Conservation (phyloP, 2,329 filamentous ascomycete genomes). For the Botrytis byssoidea region DNA sequence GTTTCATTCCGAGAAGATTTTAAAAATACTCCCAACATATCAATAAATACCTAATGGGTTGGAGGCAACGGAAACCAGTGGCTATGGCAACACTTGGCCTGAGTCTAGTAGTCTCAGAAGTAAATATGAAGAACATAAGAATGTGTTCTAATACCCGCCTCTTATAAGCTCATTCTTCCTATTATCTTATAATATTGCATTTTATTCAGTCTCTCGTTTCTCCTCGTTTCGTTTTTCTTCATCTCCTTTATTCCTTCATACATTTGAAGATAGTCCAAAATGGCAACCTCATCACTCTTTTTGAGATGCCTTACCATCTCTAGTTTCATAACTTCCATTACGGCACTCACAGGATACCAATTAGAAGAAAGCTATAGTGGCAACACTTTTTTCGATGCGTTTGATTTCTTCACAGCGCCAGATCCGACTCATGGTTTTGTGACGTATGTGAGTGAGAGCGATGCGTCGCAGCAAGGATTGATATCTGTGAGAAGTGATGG, state of each 20-base stretch:
- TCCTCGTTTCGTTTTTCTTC: neutral
- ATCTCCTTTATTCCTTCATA: neutral
- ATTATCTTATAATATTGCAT: slow-evolving; percentile 1
- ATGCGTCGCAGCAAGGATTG: slow-evolving; percentile 14
- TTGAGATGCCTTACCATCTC: slow-evolving; percentile 17
- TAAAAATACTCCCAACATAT: neutral
- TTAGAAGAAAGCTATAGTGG: neutral
- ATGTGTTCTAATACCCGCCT: neutral
- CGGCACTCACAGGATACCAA: neutral
- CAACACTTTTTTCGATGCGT: neutral
- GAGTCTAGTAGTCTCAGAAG: neutral
- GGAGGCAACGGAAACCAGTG: neutral
- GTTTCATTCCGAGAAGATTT: neutral
- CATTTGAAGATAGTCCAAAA: neutral
- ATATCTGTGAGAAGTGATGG: slow-evolving; percentile 40
- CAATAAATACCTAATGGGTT: neutral
- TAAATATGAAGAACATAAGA: slow-evolving; percentile 9
- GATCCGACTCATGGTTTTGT: slow-evolving; percentile 31
- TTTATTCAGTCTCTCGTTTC: slow-evolving; percentile 3
- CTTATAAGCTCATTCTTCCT: neutral
- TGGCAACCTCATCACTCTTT: slow-evolving; percentile 17
- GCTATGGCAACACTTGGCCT: neutral
- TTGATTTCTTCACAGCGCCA: slow-evolving; percentile 9
- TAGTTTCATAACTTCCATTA: neutral
- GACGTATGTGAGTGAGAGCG: slow-evolving; percentile 5